Percentiles rank a stretch among this genome's conserved stretches.
Evolutionary conservation across 1,139 yeast genomes (phyloP).

Genomic region (Blastobotrys elegans): DNA sequence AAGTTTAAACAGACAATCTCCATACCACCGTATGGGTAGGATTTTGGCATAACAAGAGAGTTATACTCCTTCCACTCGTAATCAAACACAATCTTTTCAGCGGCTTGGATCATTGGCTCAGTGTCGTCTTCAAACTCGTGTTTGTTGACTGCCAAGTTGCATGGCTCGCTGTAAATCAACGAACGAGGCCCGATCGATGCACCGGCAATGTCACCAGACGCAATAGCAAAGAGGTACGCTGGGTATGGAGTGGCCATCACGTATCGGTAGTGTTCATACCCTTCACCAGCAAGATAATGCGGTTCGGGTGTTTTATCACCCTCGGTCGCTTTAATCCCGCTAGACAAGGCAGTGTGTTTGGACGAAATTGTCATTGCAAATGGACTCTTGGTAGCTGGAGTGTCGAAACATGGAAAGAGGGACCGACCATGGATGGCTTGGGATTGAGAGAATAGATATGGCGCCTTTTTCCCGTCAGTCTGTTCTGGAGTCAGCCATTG

Average conservation of each 20-base stretch:
- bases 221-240: conserved; percentile 76
- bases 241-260: conserved; percentile 82
- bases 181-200: conserved; percentile 85
- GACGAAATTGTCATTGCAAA: conserved; percentile 59
- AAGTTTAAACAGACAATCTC: conserved; percentile 90
- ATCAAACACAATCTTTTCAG: conserved; percentile 70
- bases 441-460: conserved; percentile 83
- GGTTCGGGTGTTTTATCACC: conserved; percentile 14
- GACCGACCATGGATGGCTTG: conserved; percentile 91
- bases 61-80: conserved; percentile 87
- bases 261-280: conserved; percentile 41
- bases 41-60: conserved; percentile 70
- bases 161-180: conserved; percentile 73
- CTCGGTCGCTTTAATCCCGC: conserved; percentile 48
- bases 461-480: conserved; percentile 68
- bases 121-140: conserved; percentile 76
- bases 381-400: conserved; percentile 75
- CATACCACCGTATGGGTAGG: conserved; percentile 96
- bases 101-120: conserved; percentile 75
- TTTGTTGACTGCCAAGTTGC: conserved; percentile 59
- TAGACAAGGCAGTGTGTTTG: conserved; percentile 61
- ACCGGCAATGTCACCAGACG: conserved; percentile 70
- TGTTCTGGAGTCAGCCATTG: conserved; percentile 78
- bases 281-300: conserved; percentile 8
- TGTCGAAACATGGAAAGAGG: conserved; percentile 85